Conservation (phyloP, 1,284 basidiomycete species). For the Ganoderma multipileum region DNA sequence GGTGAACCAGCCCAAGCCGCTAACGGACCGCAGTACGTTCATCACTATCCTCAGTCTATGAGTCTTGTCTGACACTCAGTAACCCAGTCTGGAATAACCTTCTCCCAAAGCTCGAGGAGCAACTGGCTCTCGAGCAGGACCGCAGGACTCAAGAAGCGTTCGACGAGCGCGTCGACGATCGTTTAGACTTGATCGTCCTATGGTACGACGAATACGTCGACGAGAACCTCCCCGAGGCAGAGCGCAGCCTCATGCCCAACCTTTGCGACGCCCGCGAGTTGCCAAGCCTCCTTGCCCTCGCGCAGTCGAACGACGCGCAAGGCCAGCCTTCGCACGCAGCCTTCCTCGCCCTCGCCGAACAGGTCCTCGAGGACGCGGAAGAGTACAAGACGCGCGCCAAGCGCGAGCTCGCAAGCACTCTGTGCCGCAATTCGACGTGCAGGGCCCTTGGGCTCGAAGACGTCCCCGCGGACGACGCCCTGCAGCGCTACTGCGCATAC, state of each 20-base stretch:
- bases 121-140: constrained; percentile 4
- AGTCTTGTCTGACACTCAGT: no score
- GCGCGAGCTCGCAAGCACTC: not conserved
- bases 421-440: not conserved
- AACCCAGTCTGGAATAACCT: constrained; percentile 19
- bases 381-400: constrained; percentile 7
- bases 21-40: constrained; percentile 19
- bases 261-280: constrained; percentile 6
- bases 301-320: constrained; percentile 7
- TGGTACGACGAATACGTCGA: constrained; percentile 8
- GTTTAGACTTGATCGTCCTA: not conserved
- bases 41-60: not conserved
- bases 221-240: not conserved
- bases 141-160: not conserved
- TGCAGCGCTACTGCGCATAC: constrained; percentile 11
- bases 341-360: constrained; percentile 1
- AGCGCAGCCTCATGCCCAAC: constrained; percentile 16
- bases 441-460: not conserved
- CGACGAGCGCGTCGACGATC: not conserved
- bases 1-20: not conserved
- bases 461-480: constrained; percentile 10
- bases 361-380: constrained; percentile 9
- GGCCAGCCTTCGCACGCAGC: constrained; percentile 5
- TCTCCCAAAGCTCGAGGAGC: constrained; percentile 18
- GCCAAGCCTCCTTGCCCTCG: constrained; percentile 13